Evolutionary conservation across 371 early-diverging fungal species (phyloP), one percentile per base, ranked within the genome.

Genomic region (Mucor saturninus): DNA sequence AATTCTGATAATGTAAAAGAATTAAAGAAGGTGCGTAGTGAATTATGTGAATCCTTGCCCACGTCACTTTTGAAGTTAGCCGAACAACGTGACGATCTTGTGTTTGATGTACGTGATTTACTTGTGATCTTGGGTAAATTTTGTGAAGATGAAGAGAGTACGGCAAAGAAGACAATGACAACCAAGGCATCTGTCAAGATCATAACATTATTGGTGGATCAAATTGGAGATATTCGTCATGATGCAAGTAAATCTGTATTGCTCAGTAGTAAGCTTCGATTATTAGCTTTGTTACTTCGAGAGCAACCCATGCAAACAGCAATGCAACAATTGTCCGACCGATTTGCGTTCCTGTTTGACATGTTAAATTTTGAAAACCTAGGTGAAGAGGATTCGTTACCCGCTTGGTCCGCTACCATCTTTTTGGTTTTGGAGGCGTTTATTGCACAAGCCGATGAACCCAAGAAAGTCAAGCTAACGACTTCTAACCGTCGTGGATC

Each of bases 21-120:
- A 53, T 70, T 91, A n/a, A 76, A 83, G 15, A 63, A 67, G 35
- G 61, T 77, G 29, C 86, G 94, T 7, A 73, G 75, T 2, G 75
- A 74, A 13, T 61, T 93, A 39, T 79, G 76, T 30, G 75, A 69
- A 4, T 72, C 76, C 13, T 69, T 89, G 31, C 81, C 87, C 4
- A 61, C 72, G 1, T 65, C 86, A 3, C 67, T 83, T 1, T 69
- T 94, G 13, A 79, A 79, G 9, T 64, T 95, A 28, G 68, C 90
- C 1, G 89, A 89, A 65, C 65, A 80, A 51, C 77, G 87, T 50
- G 88, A 89, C 21, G 90, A 89, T 61, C 68, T 84, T 2, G 83
- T 91, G 15, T 88, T 91, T 65, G 83, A 85, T 49, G 73, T 92
- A 30, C 89, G 91, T 37, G 92, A 92, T 43, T 72, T 92, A 26